Base-by-base conservation (phyloP, 202 grass and related monocot species). In the Saccharum hybrid region DNA sequence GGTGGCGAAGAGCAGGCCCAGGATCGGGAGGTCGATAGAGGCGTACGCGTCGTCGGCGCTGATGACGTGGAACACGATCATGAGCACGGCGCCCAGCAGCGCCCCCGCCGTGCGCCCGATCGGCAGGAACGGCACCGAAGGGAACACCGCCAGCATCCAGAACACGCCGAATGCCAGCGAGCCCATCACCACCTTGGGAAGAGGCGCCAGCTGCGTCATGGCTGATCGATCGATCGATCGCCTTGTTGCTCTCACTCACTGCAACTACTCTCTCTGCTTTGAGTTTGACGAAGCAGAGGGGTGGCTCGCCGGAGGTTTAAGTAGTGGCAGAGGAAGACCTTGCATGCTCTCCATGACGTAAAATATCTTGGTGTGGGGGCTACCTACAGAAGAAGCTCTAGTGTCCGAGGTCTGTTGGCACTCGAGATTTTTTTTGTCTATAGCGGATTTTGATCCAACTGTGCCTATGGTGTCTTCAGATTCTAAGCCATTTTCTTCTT, bases 11-110 rank as follows among this genome's bases (percentile, higher is more conserved):
- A 99, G 96, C n/a, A 99, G 93, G 59, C 89, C 96, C 33, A 99
- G 91, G 88, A 99, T 99, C 0, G 96, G 96, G 7, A 99, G 93
- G 84, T 99, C 96, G 70, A 99, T 86, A 76, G 96, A 76, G 0
- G 86, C 93, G 76, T 96, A 99, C 14, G 97, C 93, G 15, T 99
- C 85, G 13, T 90, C 85, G 34, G 96, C 77, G 63, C 66, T 81
- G 49, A 94, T 96, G 6, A 99, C 96, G 60, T 90, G 87, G 88
- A 96, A 99, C n/a, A 96, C 5, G n/a, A 99, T 85, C 93, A 99
- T 99, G 0, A 99, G 89, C 59, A 95, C 89, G 6, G 86, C 96
- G 15, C 93, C 82, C 5, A 96, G 96, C 30, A 99, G 93, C n/a
- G 96, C 87, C 0, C 96, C 96, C 9, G 96, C 96, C 13, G 96